These are phyloP conservation scores for Kodamaea neixiangensis DNA, from an alignment of 805 yeast species.

Conservation along the genomic window DNA sequence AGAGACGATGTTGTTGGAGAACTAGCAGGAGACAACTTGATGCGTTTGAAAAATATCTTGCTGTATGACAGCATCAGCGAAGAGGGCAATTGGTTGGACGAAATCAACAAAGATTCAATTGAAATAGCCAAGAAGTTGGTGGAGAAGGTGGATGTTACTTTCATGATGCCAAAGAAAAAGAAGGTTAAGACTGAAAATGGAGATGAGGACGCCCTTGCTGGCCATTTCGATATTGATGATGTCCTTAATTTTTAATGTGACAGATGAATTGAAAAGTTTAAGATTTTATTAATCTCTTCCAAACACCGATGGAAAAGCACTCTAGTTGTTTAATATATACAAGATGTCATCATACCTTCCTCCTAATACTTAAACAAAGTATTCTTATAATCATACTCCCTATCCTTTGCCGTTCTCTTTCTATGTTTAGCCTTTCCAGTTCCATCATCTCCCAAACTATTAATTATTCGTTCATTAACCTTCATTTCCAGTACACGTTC, in stretches of 20 bases:
- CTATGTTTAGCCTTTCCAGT: slow-evolving; percentile 36
- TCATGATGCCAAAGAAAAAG: slow-evolving; percentile 22
- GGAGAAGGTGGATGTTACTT: slow-evolving; percentile 23
- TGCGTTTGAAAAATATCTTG: slow-evolving; percentile 32
- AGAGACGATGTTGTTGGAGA: slow-evolving; percentile 26
- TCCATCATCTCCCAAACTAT: slow-evolving; percentile 43
- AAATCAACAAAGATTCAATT: slow-evolving; percentile 15
- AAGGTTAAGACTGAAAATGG: slow-evolving; percentile 9
- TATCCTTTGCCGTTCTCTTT: slow-evolving; percentile 45
- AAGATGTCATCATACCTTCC: too few relatives aligned
- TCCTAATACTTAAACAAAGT: slow-evolving; percentile 29
- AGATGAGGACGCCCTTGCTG: slow-evolving; percentile 12
- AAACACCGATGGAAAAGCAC: too few relatives aligned
- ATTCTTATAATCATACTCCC: slow-evolving; percentile 42
- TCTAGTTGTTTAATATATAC: too few relatives aligned
- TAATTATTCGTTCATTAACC: slow-evolving; percentile 29
- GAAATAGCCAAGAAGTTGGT: slow-evolving; percentile 22
- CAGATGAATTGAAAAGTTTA: too few relatives aligned
- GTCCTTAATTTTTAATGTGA: slow-evolving; percentile 7
- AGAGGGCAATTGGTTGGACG: slow-evolving; percentile 19
- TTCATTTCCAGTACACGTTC: slow-evolving; percentile 29
- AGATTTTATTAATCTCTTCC: too few relatives aligned
- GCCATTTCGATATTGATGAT: slow-evolving; percentile 16
- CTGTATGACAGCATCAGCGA: slow-evolving; percentile 16
- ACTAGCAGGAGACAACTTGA: slow-evolving; percentile 28